A percentile compares a stretch with the other conserved stretches of the same genome.
These are phyloP conservation scores for Ophiostoma quercus DNA, from an alignment of 2,329 filamentous ascomycete genomes.

Conservation along the genomic window DNA sequence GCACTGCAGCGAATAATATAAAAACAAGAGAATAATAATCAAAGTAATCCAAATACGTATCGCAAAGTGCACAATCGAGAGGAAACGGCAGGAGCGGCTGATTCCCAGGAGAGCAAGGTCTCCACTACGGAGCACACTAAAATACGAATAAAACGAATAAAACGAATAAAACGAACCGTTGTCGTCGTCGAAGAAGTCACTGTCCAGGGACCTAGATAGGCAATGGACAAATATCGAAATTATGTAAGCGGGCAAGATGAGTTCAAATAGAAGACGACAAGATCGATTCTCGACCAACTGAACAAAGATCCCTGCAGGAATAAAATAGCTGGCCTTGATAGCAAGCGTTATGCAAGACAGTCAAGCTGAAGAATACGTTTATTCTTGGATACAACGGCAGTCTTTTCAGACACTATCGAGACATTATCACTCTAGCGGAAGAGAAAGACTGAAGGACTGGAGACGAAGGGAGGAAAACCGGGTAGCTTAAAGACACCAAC, in stretches of 20 bases:
- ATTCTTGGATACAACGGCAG: not conserved
- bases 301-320: not conserved
- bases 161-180: not conserved
- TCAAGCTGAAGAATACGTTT: not conserved
- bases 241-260: not conserved
- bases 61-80: not conserved
- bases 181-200: not conserved
- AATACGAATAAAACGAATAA: constrained; percentile 1
- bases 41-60: too few species aligned
- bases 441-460: not conserved
- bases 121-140: constrained; percentile 13
- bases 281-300: not conserved
- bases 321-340: not conserved
- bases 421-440: not conserved
- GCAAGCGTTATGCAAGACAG: constrained; percentile 14
- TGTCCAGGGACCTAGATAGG: not conserved
- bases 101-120: not conserved
- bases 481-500: not conserved
- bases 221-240: not conserved
- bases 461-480: not conserved
- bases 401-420: not conserved
- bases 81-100: not conserved
- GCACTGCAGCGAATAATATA: not conserved
- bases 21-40: not conserved
- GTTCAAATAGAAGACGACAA: not conserved